phyloP scores from a whole-genome alignment of 1,284 basidiomycete genomes.

The Tranzscheliella williamsii region DNA sequence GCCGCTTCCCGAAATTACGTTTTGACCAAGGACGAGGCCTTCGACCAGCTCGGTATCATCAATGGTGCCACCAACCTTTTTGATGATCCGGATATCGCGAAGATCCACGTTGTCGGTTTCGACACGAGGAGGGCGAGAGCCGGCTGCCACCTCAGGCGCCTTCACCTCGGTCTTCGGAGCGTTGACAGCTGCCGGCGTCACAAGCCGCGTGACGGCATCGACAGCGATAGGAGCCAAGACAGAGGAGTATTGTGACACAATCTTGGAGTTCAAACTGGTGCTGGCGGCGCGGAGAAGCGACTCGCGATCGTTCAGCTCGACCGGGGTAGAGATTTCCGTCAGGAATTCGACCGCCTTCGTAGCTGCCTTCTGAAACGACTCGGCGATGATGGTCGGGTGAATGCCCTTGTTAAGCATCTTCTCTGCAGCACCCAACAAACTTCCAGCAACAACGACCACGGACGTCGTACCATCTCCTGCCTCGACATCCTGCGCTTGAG shows the following conservation, averaged over 20 bases:
- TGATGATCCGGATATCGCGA: conserved; percentile 92
- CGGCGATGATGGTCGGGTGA: conserved; percentile 95
- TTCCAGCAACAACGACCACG: conserved; percentile 94
- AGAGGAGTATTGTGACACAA: conserved; percentile 98
- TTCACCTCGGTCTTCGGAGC: conserved; percentile 68
- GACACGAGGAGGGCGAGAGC: conserved; percentile 1
- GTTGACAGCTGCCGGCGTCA: conserved; percentile 67
- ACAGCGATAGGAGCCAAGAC: conserved; percentile 97
- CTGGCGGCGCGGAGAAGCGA: conserved; percentile 87
- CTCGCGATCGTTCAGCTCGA: conserved; percentile 86
- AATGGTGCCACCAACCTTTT: conserved; percentile 98
- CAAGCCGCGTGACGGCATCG: conserved; percentile 71
- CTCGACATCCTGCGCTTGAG: conserved; percentile 96
- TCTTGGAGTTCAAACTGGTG: conserved; percentile 97
- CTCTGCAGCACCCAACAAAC: conserved; percentile 89
- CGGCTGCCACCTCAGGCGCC: neutral
- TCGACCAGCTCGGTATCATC: conserved; percentile 98
- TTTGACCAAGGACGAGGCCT: conserved; percentile 94
- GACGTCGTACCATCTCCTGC: conserved; percentile 99
- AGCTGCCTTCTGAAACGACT: conserved; percentile 91
- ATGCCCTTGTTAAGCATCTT: conserved; percentile 93
- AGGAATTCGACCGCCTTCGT: conserved; percentile 91
- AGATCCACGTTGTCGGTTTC: conserved; percentile 73
- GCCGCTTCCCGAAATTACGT: conserved; percentile 83
- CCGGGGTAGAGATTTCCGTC: conserved; percentile 87